These are phyloP conservation scores for Coffea humblotiana DNA, from an alignment of 305 asterid species.

Conservation along the genomic window DNA sequence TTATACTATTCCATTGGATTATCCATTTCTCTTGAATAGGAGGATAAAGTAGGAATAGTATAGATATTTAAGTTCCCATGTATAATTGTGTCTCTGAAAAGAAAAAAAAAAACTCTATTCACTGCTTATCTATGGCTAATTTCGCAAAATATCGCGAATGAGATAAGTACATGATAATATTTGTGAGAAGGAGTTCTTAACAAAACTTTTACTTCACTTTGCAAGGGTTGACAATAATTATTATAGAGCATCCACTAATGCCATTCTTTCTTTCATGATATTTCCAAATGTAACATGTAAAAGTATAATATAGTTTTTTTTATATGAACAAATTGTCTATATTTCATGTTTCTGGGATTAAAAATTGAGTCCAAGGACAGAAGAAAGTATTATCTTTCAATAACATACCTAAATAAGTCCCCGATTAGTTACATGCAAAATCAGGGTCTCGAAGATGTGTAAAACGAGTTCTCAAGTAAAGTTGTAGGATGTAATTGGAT, in stretches of 20 bases:
- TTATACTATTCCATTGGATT: too few species aligned
- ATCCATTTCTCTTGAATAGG: too few species aligned
- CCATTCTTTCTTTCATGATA: too few species aligned
- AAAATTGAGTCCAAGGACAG: not conserved
- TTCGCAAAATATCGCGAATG: too few species aligned
- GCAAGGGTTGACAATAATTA: not conserved
- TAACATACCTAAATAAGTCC: not conserved
- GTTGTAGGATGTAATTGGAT: too few species aligned
- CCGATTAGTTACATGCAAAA: not conserved
- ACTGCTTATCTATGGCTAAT: too few species aligned
- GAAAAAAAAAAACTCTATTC: too few species aligned
- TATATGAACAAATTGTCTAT: not conserved
- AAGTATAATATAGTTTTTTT: not conserved
- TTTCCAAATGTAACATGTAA: not conserved
- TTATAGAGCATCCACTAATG: too few species aligned
- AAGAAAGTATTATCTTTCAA: too few species aligned
- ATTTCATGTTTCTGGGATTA: not conserved
- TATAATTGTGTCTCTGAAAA: not conserved
- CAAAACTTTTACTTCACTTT: not conserved
- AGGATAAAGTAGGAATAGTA: too few species aligned
- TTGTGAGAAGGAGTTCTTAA: not conserved
- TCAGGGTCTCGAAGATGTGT: not conserved
- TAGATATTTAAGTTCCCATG: not conserved
- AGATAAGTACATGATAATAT: too few species aligned
- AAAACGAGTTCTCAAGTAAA: not conserved